These are phyloP conservation scores for Gossypium davidsonii DNA, from an alignment of 441 rosid species.

Conservation along the genomic window DNA sequence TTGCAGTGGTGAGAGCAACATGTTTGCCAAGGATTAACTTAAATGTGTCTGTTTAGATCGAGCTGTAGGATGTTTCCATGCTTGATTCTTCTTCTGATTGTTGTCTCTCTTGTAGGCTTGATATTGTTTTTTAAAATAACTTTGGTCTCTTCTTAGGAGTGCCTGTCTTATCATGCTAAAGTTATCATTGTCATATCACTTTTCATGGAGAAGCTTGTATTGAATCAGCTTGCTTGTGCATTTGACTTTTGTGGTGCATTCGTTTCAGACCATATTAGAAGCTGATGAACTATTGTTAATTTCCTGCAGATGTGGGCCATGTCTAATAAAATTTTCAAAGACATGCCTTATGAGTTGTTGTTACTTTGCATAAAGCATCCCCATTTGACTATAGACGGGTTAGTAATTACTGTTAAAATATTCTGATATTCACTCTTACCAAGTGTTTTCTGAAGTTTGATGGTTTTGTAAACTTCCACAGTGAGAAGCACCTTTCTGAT, in stretches of 20 bases:
- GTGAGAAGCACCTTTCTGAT: constrained; percentile 72
- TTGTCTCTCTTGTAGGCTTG: background rate
- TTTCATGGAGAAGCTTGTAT: background rate
- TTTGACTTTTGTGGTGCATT: constrained; percentile 7
- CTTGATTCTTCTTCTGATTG: background rate
- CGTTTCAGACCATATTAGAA: constrained; percentile 3
- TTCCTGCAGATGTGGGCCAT: constrained; percentile 56
- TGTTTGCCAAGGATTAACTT: background rate
- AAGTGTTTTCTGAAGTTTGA: constrained; percentile 27
- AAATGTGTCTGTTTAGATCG: background rate
- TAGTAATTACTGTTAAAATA: constrained; percentile 8
- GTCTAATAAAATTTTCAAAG: constrained; percentile 39
- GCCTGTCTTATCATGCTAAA: background rate
- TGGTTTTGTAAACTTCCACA: constrained; percentile 32
- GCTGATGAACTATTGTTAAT: constrained; percentile 17
- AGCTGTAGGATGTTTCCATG: background rate
- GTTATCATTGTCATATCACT: background rate
- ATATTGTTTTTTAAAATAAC: background rate
- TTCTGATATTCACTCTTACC: background rate
- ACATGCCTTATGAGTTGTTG: constrained; percentile 47
- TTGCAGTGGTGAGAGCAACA: background rate
- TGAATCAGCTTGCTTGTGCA: background rate
- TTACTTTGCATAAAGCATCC: constrained; percentile 52
- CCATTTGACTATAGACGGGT: constrained; percentile 61
- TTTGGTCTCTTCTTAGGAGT: background rate